These are phyloP conservation scores for Phaffia australis DNA, from an alignment of 768 basidiomycete species.

Conservation along the genomic window DNA sequence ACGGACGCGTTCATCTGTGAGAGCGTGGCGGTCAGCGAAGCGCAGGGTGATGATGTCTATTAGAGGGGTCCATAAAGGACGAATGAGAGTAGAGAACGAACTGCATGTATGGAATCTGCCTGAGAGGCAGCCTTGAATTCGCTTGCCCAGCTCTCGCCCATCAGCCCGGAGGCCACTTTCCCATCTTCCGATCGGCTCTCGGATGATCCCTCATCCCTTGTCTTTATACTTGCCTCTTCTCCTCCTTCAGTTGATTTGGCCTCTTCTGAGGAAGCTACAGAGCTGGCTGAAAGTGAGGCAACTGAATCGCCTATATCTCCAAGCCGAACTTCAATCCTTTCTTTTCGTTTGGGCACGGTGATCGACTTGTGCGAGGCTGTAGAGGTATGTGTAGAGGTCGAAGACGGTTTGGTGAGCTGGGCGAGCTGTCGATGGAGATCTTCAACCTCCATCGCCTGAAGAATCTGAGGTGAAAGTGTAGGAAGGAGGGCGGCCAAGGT, in stretches of 20 bases:
- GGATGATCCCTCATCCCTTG: slow-evolving; percentile 1
- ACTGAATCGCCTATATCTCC: slow-evolving; percentile 14
- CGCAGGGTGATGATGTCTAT: too few relatives aligned
- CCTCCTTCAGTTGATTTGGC: background rate
- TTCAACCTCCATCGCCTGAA: slow-evolving; percentile 20
- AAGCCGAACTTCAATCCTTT: too few relatives aligned
- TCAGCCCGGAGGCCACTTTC: background rate
- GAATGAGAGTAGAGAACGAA: too few relatives aligned
- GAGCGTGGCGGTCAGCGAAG: too few relatives aligned
- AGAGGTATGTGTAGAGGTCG: background rate
- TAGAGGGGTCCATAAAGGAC: too few relatives aligned
- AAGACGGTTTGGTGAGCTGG: slow-evolving; percentile 9
- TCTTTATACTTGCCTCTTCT: background rate
- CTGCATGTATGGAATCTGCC: too few relatives aligned
- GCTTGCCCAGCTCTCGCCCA: slow-evolving; percentile 23
- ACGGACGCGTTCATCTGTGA: slow-evolving; percentile 12
- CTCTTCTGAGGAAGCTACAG: background rate
- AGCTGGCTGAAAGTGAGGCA: slow-evolving; percentile 14
- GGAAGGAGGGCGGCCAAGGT: slow-evolving; percentile 23
- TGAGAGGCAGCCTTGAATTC: slow-evolving; percentile 7
- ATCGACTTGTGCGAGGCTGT: background rate
- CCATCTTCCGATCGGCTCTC: background rate
- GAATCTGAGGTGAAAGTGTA: slow-evolving; percentile 15
- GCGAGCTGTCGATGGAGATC: slow-evolving; percentile 16
- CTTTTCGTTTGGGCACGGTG: background rate